phyloP scores from a whole-genome alignment of 2,329 filamentous ascomycete species.

The Fusarium sp. region DNA sequence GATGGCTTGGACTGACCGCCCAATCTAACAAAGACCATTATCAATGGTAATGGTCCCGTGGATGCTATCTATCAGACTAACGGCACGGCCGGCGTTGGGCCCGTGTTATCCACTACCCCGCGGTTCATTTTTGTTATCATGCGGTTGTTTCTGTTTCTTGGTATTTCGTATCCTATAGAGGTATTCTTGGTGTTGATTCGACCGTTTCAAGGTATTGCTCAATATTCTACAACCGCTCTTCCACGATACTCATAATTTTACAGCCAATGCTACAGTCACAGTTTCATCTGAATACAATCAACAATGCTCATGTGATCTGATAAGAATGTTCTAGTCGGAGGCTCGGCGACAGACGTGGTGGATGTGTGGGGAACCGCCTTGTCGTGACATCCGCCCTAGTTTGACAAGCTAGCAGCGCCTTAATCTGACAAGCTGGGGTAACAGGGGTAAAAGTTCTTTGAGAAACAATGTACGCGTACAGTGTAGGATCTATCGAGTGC shows the following conservation, averaged over 20 bases:
- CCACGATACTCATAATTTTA: too few relatives aligned
- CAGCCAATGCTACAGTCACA: conserved; percentile 9
- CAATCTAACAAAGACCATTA: conserved; percentile 30
- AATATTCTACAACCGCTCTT: too few relatives aligned
- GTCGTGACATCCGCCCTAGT: conserved; percentile 42
- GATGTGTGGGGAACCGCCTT: conserved; percentile 41
- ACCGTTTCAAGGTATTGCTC: too few relatives aligned
- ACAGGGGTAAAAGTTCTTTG: not conserved
- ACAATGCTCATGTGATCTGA: conserved; percentile 22
- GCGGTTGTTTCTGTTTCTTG: too few relatives aligned
- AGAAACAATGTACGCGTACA: too few relatives aligned
- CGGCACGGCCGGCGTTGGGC: conserved; percentile 16
- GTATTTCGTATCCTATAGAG: too few relatives aligned
- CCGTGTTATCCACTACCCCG: conserved; percentile 27
- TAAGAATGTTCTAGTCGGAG: not conserved
- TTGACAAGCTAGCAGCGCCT: conserved; percentile 39
- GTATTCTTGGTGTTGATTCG: not conserved
- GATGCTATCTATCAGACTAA: conserved; percentile 24
- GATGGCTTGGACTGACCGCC: conserved; percentile 18
- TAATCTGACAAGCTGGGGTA: conserved; percentile 38
- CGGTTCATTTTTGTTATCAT: not conserved
- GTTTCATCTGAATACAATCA: not conserved
- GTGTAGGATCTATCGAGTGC: not conserved
- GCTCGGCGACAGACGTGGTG: conserved; percentile 13
- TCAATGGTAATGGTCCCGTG: conserved; percentile 39